These are phyloP conservation scores for Sporothrix pallida DNA, from an alignment of 2,329 filamentous ascomycete genomes.

Conservation along the genomic window DNA sequence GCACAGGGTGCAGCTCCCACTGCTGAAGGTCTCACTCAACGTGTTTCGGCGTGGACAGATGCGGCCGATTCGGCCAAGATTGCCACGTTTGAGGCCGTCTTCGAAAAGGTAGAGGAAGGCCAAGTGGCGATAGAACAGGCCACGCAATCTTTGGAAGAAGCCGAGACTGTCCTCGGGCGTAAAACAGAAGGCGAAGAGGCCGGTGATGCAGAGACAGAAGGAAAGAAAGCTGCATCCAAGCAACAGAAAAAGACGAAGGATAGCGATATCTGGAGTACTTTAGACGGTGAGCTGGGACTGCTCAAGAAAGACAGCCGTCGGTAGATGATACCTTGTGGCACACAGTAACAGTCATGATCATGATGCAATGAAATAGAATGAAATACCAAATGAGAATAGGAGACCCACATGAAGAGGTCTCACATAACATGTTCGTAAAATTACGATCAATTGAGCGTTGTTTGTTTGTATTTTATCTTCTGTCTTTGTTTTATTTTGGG, in stretches of 20 bases:
- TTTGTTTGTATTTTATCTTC: too few species aligned
- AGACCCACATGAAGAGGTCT: too few species aligned
- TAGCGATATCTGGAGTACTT: slow-evolving; percentile 55
- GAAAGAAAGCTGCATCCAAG: not conserved
- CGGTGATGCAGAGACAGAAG: not conserved
- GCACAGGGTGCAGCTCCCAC: slow-evolving; percentile 45
- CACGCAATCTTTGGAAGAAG: slow-evolving; percentile 55
- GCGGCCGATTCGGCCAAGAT: slow-evolving; percentile 67
- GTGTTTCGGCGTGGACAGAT: slow-evolving; percentile 63
- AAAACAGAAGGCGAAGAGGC: slow-evolving; percentile 36
- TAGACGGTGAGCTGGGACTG: slow-evolving; percentile 62
- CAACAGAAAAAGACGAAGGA: slow-evolving; percentile 40
- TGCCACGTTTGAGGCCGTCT: slow-evolving; percentile 61
- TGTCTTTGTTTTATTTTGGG: too few species aligned
- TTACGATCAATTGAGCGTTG: too few species aligned
- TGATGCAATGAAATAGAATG: slow-evolving; percentile 3
- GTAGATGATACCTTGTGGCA: too few species aligned
- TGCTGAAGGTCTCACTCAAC: slow-evolving; percentile 49
- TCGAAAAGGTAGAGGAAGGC: slow-evolving; percentile 65
- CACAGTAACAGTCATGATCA: slow-evolving; percentile 26
- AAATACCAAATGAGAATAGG: not conserved
- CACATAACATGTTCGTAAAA: too few species aligned
- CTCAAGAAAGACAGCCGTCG: slow-evolving; percentile 47
- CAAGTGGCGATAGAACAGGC: slow-evolving; percentile 61
- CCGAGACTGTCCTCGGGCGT: slow-evolving; percentile 53